These are phyloP conservation scores for Backusella australiensis DNA, from an alignment of 192 early-diverging fungal genomes.

Conservation along the genomic window DNA sequence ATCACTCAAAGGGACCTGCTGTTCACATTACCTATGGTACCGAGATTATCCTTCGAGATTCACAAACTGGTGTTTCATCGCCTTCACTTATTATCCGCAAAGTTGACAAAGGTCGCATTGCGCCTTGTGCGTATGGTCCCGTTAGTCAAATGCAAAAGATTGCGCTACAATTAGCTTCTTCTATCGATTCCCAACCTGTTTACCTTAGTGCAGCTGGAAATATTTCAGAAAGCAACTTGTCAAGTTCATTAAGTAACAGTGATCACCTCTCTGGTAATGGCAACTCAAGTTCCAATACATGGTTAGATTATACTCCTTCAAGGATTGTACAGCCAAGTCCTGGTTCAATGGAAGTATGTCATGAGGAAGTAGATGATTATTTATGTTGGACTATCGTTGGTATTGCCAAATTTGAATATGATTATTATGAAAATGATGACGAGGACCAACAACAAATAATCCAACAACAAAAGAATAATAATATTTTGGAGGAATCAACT, in stretches of 20 bases:
- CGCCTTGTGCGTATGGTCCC: conserved; percentile 62
- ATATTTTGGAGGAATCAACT: not conserved
- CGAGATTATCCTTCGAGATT: conserved; percentile 66
- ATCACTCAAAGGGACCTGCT: not conserved
- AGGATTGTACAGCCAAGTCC: not conserved
- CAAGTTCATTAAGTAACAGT: not conserved
- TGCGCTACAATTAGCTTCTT: conserved; percentile 52
- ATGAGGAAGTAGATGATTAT: conserved; percentile 67
- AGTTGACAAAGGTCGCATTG: conserved; percentile 75
- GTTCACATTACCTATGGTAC: conserved; percentile 57
- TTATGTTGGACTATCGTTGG: conserved; percentile 87
- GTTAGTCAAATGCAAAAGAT: conserved; percentile 89
- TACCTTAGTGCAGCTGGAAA: conserved; percentile 36
- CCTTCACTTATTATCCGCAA: conserved; percentile 76
- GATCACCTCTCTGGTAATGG: not conserved
- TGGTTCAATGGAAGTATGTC: not conserved
- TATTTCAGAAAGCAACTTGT: conserved; percentile 13
- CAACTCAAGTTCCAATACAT: conserved; percentile 6
- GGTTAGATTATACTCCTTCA: conserved; percentile 24
- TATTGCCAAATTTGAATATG: conserved; percentile 57
- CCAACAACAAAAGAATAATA: not conserved
- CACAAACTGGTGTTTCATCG: conserved; percentile 61
- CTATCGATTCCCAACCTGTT: conserved; percentile 16
- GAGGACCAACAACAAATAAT: not conserved
- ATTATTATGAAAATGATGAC: conserved; percentile 4